These are phyloP conservation scores for Vitis riparia DNA, from an alignment of 164 flowering plant species.

Conservation along the genomic window DNA sequence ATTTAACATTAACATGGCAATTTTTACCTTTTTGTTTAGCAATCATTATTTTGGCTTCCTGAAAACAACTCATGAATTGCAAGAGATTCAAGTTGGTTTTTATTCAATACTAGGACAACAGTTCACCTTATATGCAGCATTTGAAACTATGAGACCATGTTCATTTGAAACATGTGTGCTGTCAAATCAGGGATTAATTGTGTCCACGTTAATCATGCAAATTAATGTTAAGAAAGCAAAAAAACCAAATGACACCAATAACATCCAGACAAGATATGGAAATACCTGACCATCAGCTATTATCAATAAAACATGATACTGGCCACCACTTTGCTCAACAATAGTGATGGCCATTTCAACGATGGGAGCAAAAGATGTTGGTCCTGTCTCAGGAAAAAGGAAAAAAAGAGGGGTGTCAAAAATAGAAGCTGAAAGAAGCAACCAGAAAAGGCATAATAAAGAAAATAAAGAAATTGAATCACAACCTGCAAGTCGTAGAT, in stretches of 20 bases:
- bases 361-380: constrained; percentile 94
- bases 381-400: constrained; percentile 50
- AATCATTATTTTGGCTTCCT: too few species aligned
- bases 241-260: neutral
- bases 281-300: constrained; percentile 98
- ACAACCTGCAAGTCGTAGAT: constrained; percentile 76
- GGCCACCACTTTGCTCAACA: constrained; percentile 89
- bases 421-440: neutral
- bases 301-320: constrained; percentile 90
- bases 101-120: too few species aligned
- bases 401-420: neutral
- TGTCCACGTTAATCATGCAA: neutral
- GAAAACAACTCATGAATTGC: neutral
- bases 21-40: too few species aligned
- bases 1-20: too few species aligned
- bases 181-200: neutral
- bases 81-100: neutral
- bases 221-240: neutral
- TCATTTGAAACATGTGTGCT: neutral
- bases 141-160: neutral
- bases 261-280: neutral
- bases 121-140: neutral
- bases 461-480: neutral
- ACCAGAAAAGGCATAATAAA: neutral
- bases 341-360: constrained; percentile 85